These are phyloP conservation scores for Cyberlindnera samutprakarnensis DNA, from an alignment of 805 yeast genomes.

Conservation along the genomic window DNA sequence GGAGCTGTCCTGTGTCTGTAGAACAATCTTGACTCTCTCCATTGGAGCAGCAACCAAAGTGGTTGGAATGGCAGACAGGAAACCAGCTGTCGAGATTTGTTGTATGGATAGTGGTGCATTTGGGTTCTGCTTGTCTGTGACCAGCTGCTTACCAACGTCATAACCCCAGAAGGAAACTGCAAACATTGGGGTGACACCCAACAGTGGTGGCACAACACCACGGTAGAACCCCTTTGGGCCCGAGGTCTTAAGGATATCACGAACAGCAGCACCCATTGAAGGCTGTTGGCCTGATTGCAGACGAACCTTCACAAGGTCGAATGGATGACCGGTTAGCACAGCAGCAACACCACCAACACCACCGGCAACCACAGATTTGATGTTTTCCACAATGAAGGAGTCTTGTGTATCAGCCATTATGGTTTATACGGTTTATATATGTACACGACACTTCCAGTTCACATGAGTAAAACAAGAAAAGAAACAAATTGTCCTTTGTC, in stretches of 20 bases:
- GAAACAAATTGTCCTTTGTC: no score
- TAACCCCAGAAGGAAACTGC: constrained; percentile 99
- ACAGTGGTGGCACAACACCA: constrained; percentile 88
- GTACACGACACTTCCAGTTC: no score
- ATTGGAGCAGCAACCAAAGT: constrained; percentile 97
- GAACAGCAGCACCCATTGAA: constrained; percentile 60
- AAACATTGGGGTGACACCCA: constrained; percentile 98
- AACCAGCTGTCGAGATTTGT: constrained; percentile 87
- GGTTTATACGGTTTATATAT: no score
- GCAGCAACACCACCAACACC: constrained; percentile 98
- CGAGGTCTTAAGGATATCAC: constrained; percentile 59
- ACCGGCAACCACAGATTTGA: constrained; percentile 84
- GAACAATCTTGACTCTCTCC: constrained; percentile 88
- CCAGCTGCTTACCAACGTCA: constrained; percentile 81
- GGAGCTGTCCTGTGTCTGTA: constrained; percentile 60
- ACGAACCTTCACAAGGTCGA: constrained; percentile 87
- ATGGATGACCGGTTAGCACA: constrained; percentile 93
- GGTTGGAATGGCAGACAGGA: constrained; percentile 89
- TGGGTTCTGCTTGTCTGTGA: constrained; percentile 31
- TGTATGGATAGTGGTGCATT: constrained; percentile 44
- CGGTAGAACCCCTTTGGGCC: constrained; percentile 81
- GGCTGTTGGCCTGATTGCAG: constrained; percentile 68
- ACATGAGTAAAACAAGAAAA: no score
- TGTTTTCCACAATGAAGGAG: constrained; percentile 53
- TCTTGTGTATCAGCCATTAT: constrained; percentile 14